phyloP scores from a whole-genome alignment of 257 asterid species.

The Solanum sitiens region DNA sequence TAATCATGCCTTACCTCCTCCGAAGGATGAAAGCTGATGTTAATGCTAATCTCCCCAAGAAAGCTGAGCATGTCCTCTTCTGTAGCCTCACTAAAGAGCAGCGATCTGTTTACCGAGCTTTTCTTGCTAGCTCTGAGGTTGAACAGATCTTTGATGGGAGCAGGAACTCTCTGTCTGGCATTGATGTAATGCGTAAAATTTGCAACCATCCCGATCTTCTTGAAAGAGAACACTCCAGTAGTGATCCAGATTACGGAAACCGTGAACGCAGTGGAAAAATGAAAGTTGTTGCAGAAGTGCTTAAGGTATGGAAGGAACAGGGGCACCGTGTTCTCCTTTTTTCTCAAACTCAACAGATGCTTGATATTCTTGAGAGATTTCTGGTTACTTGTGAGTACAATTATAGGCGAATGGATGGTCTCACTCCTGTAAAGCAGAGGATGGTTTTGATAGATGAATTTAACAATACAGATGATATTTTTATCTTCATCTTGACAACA shows the following conservation, averaged over 20 bases:
- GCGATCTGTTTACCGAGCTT: slow-evolving; percentile 84
- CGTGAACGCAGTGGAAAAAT: slow-evolving; percentile 87
- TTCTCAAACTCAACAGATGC: slow-evolving; percentile 96
- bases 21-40: slow-evolving; percentile 97
- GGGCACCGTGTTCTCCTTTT: slow-evolving; percentile 97
- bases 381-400: slow-evolving; percentile 34
- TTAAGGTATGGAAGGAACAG: slow-evolving; percentile 90
- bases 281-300: slow-evolving; percentile 84
- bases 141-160: slow-evolving; percentile 85
- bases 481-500: slow-evolving; percentile 81
- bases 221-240: slow-evolving; percentile 80
- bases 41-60: slow-evolving; percentile 80
- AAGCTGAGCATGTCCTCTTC: slow-evolving; percentile 96
- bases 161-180: slow-evolving; percentile 83
- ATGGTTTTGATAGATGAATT: slow-evolving; percentile 92
- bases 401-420: slow-evolving; percentile 96
- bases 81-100: slow-evolving; percentile 88
- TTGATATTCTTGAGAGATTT: slow-evolving; percentile 86
- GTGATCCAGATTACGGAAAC: slow-evolving; percentile 90
- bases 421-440: slow-evolving; percentile 81
- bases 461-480: slow-evolving; percentile 67
- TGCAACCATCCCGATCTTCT: slow-evolving; percentile 99
- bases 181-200: slow-evolving; percentile 94
- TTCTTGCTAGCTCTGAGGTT: slow-evolving; percentile 97
- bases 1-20: slow-evolving; percentile 97